Evolutionary conservation across 2,329 filamentous ascomycete species (phyloP).

Genomic region (Metarhizium anisopliae): DNA sequence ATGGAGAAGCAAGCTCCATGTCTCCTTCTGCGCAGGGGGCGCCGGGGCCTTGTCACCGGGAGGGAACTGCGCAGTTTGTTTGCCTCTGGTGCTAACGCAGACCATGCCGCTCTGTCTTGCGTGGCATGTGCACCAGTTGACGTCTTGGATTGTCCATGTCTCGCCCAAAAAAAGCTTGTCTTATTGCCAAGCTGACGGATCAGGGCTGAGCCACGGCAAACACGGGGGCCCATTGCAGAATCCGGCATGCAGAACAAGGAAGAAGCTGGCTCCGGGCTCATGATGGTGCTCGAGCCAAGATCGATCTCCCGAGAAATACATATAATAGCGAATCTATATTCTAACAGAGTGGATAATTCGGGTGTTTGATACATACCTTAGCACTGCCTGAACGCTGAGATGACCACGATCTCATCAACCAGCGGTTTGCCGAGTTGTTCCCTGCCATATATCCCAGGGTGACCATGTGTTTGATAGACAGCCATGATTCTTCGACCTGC

Average conservation of each 20-base stretch:
- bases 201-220: neutral
- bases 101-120: neutral
- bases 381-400: neutral
- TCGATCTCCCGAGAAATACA: too few species aligned
- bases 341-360: too few species aligned
- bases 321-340: too few species aligned
- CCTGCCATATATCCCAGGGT: neutral
- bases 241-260: too few species aligned
- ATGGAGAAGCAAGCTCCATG: too few species aligned
- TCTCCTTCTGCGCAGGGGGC: too few species aligned
- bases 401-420: neutral
- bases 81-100: neutral
- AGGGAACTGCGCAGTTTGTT: too few species aligned
- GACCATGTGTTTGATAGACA: neutral
- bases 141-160: neutral
- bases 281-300: neutral
- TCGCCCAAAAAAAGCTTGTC: neutral
- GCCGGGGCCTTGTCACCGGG: too few species aligned
- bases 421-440: neutral
- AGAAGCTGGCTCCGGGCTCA: neutral
- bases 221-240: too few species aligned
- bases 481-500: neutral
- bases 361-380: too few species aligned
- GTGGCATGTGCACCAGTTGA: neutral
- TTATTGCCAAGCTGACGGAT: neutral